A percentile compares a stretch with the other conserved stretches of the same genome.
Conservation (phyloP, 2,329 filamentous ascomycete species). For the Diaporthe citrichinensis region DNA sequence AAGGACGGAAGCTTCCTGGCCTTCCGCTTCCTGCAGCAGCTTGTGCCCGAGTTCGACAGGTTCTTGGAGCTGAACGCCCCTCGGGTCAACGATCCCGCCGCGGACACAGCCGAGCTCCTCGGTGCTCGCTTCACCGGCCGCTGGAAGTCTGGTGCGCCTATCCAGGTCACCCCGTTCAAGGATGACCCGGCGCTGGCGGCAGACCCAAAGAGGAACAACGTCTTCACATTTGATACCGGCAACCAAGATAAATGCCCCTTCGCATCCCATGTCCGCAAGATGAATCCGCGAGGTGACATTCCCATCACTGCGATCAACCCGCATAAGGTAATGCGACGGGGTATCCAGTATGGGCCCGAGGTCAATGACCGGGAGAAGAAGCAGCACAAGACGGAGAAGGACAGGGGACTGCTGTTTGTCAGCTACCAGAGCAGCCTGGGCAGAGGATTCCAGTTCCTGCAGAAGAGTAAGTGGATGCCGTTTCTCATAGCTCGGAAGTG, state of each 20-base stretch:
- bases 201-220: conserved; percentile 46
- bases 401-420: conserved; percentile 61
- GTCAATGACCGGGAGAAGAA: conserved; percentile 52
- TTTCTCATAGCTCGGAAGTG: no score
- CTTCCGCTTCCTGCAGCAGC: conserved; percentile 59
- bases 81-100: conserved; percentile 43
- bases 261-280: conserved; percentile 63
- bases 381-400: conserved; percentile 47
- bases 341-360: conserved; percentile 59
- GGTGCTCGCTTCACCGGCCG: conserved; percentile 59
- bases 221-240: conserved; percentile 54
- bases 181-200: conserved; percentile 51
- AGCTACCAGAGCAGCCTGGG: conserved; percentile 60
- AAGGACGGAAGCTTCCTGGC: conserved; percentile 60
- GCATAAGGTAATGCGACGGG: conserved; percentile 58
- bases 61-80: conserved; percentile 54
- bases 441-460: conserved; percentile 58
- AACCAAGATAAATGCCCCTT: conserved; percentile 58
- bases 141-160: conserved; percentile 57
- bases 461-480: conserved; percentile 48
- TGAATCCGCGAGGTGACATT: conserved; percentile 57
- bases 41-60: conserved; percentile 59
- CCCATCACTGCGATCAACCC: conserved; percentile 45
- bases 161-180: conserved; percentile 49
- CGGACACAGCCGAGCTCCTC: conserved; percentile 51